These are phyloP conservation scores for Chimonanthus salicifolius DNA, from an alignment of 164 flowering plant species.

Conservation along the genomic window DNA sequence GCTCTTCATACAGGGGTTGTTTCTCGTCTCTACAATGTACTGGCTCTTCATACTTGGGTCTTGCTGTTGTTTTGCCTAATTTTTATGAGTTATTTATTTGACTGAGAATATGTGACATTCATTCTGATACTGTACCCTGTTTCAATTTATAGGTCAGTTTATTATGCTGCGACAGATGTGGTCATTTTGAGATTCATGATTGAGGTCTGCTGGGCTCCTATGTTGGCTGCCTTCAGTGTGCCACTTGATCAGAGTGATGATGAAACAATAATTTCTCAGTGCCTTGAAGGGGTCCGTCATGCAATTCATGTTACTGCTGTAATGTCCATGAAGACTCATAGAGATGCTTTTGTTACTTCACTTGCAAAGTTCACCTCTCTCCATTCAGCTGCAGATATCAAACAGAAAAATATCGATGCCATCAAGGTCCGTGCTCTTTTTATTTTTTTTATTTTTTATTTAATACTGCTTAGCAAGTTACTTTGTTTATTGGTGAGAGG, in stretches of 20 bases:
- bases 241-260: slow-evolving; percentile 99
- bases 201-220: slow-evolving; percentile 99
- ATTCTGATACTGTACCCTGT: slow-evolving; percentile 14
- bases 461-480: no score
- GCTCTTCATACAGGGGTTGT: no score
- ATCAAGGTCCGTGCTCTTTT: slow-evolving; percentile 54
- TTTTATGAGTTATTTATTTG: no score
- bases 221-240: slow-evolving; percentile 99
- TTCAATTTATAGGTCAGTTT: slow-evolving; percentile 77
- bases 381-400: slow-evolving; percentile 98
- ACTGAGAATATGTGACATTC: neutral
- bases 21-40: no score
- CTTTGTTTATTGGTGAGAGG: no score
- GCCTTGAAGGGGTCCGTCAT: slow-evolving; percentile 84
- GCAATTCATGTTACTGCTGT: slow-evolving; percentile 97
- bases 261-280: slow-evolving; percentile 63
- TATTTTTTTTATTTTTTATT: neutral
- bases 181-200: slow-evolving; percentile 93
- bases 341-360: slow-evolving; percentile 98
- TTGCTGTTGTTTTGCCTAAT: no score
- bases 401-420: slow-evolving; percentile 92
- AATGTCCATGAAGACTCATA: slow-evolving; percentile 99
- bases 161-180: slow-evolving; percentile 97
- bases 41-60: no score
- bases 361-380: slow-evolving; percentile 96